A percentile compares a stretch with the other conserved stretches of the same genome.
phyloP scores from a whole-genome alignment of 305 asterid species.

The Rubia tinctorum region DNA sequence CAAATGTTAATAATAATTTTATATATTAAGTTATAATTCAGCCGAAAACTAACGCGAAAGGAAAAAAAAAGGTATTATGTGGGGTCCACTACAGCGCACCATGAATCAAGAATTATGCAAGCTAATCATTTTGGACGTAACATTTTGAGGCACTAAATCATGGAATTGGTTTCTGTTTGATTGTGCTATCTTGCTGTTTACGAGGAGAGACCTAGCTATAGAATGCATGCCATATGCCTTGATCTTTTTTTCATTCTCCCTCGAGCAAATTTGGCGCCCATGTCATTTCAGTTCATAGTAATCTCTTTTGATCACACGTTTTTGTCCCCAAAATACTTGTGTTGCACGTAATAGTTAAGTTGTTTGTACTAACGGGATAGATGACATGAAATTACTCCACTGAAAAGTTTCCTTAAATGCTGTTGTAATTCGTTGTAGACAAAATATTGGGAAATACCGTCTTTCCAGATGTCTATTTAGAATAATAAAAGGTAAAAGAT shows the following conservation, averaged over 20 bases:
- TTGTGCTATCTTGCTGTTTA: not conserved
- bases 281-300: not conserved
- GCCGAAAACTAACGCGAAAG: not conserved
- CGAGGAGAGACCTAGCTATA: not conserved
- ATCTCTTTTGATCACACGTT: not conserved
- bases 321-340: not conserved
- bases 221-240: not conserved
- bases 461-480: no score
- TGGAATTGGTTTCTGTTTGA: not conserved
- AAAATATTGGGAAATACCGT: no score
- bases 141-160: constrained; percentile 7
- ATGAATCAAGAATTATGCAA: not conserved
- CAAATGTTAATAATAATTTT: no score
- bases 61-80: not conserved
- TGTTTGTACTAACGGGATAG: no score
- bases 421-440: no score
- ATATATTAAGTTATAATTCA: no score
- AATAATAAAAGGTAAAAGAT: no score
- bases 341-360: not conserved
- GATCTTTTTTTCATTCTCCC: not conserved
- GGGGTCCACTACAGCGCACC: not conserved
- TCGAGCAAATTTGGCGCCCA: not conserved
- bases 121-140: constrained; percentile 10
- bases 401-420: no score
- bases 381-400: no score